Conservation (phyloP, 2,329 filamentous ascomycete genomes). For the Reticulascus tulasneorum region DNA sequence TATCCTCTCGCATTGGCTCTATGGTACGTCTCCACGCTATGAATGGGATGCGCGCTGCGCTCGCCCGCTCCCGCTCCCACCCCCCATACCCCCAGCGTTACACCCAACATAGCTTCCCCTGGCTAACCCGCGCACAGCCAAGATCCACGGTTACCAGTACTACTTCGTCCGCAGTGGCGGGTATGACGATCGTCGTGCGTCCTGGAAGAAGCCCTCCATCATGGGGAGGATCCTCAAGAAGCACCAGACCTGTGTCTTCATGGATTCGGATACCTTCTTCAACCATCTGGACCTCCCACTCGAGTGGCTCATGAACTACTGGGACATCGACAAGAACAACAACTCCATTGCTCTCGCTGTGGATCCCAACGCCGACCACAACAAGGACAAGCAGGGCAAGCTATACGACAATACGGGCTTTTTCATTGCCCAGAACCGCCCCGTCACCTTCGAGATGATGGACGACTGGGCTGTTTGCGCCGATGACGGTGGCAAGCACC, state of each 20-base stretch:
- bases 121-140: conserved; percentile 27
- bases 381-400: conserved; percentile 35
- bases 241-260: conserved; percentile 38
- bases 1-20: conserved; percentile 41
- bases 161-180: conserved; percentile 37
- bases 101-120: neutral
- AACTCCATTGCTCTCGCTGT: conserved; percentile 38
- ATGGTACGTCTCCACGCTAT: conserved; percentile 23
- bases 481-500: conserved; percentile 31
- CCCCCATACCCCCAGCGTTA: neutral
- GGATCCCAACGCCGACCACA: conserved; percentile 32
- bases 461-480: conserved; percentile 43
- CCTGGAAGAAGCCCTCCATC: conserved; percentile 42
- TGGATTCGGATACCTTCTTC: conserved; percentile 43
- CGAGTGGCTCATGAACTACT: conserved; percentile 46
- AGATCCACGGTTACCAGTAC: conserved; percentile 44
- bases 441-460: conserved; percentile 42
- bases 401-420: conserved; percentile 49
- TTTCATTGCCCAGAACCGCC: conserved; percentile 49
- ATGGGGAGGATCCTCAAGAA: conserved; percentile 37
- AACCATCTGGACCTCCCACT: conserved; percentile 38
- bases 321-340: conserved; percentile 32
- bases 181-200: conserved; percentile 36
- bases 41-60: neutral
- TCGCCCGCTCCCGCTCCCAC: neutral